Evolutionary conservation across 2,329 filamentous ascomycete genomes (phyloP), one percentile per base, ranked within the genome.

Genomic region (Sclerotinia trifoliorum): DNA sequence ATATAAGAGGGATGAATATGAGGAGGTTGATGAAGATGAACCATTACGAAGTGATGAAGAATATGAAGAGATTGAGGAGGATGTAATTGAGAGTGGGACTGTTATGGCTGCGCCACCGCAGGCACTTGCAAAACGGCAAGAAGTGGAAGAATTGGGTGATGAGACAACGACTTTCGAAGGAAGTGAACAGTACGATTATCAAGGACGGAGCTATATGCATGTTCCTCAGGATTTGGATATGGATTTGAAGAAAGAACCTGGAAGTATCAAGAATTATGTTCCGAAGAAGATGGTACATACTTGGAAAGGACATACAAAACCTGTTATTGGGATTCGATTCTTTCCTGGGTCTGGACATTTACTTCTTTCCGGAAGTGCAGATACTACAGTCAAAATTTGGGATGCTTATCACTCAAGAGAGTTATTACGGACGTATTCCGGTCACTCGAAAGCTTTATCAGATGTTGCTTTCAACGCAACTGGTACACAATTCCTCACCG

Each of bases 181-280:
- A 71, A 85, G 85, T 52, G 84, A 91, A 77, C 83, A 95, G 80
- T 90, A 89, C 82, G 95, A 99, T 79, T 99, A 99, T 81, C 91
- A 96, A 78, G 95, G 95, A 60, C 85, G 95, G 72, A 96, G 94
- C 46, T 99, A 97, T 78, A 97, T 99, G 94, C 95, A 99, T 80
- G 85, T 98, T 57, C 95, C 95, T 4, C 93, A 93, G 78, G 94
- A 97, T 78, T 81, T 97, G 80, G 92, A 93, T 76, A 83, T 97
- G 78, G 91, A 96, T 77, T 83, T 99, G 74, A 86, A 85, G 72
- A 96, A 95, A 80, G 93, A 96, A 70, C 79, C 84, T 56, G 92
- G 91, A 74, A 93, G 89, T 76, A 80, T 87, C 77, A 94, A 94
- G 77, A 98, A 97, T 79, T 99, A 88, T 78, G 92, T 96, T 68